Conservation (phyloP, 768 basidiomycete species). For the Suillus brevipes region DNA sequence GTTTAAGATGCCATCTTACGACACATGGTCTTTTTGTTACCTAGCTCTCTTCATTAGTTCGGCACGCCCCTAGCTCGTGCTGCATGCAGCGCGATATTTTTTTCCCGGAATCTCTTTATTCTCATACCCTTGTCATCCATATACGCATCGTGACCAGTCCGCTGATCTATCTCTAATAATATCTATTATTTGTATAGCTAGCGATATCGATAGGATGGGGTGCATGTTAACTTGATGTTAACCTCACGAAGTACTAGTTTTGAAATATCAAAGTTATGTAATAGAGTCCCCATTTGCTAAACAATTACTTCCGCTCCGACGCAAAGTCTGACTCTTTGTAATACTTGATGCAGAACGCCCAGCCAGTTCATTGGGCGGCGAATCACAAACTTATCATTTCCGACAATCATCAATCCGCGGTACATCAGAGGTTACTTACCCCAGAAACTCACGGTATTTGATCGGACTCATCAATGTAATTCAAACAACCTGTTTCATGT, state of each 20-base stretch:
- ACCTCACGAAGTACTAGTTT: background rate
- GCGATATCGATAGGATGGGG: background rate
- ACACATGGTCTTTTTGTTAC: background rate
- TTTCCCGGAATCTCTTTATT: background rate
- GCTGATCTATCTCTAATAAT: background rate
- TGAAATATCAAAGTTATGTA: too few species aligned
- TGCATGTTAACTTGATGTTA: background rate
- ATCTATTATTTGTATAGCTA: background rate
- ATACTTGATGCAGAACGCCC: background rate
- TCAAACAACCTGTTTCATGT: background rate
- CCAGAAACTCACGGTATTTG: too few species aligned
- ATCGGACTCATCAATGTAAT: too few species aligned
- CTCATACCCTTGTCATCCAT: background rate
- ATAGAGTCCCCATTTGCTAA: too few species aligned
- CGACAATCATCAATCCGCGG: too few species aligned
- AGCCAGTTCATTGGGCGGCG: background rate
- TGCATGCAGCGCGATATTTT: background rate
- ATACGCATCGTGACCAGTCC: background rate
- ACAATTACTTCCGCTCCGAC: too few species aligned
- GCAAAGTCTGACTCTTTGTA: too few species aligned
- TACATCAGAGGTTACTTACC: too few species aligned
- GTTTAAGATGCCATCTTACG: conserved; percentile 39
- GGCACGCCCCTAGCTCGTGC: background rate
- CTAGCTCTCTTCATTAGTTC: background rate
- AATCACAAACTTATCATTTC: too few species aligned